phyloP scores from a whole-genome alignment of 768 basidiomycete genomes.

The Russula abietina region DNA sequence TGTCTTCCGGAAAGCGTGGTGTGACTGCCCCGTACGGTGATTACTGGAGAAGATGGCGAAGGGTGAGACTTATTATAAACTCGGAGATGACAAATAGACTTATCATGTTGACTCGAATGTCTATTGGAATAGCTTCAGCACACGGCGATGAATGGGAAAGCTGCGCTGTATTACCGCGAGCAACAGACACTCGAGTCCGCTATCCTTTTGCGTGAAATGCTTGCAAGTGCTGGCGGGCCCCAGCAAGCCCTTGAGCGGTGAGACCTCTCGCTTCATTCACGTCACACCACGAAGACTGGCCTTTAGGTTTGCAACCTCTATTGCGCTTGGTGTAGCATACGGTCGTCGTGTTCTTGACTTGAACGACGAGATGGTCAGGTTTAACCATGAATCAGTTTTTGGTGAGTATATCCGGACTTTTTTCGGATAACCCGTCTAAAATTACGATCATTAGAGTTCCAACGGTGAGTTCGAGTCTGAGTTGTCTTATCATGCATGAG shows the following conservation, averaged over 20 bases:
- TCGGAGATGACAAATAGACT: not conserved
- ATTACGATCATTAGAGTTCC: not conserved
- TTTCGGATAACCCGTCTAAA: not conserved
- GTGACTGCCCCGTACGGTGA: conserved; percentile 10
- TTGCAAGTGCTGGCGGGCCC: not conserved
- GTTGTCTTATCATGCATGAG: not conserved
- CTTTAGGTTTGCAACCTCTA: conserved; percentile 12
- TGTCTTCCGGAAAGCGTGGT: conserved; percentile 16
- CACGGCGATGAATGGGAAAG: conserved; percentile 14
- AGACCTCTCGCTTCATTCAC: not conserved
- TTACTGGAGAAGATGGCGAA: conserved; percentile 16
- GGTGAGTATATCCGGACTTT: not conserved
- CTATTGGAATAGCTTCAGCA: conserved; percentile 10
- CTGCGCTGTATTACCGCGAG: conserved; percentile 7
- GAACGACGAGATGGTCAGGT: conserved; percentile 9
- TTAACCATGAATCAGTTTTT: not conserved
- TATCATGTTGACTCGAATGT: not conserved
- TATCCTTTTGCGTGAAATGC: conserved; percentile 14
- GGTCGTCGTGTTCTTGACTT: conserved; percentile 10
- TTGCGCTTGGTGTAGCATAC: conserved; percentile 10
- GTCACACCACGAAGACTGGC: too few species aligned
- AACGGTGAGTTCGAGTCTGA: not conserved
- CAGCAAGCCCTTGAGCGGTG: conserved; percentile 4
- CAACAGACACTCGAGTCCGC: conserved; percentile 15
- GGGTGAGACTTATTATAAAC: not conserved